Percentiles rank a stretch among this genome's conserved stretches.
Conservation (phyloP, 352 stramenopile species). For the Pythium insidiosum region DNA sequence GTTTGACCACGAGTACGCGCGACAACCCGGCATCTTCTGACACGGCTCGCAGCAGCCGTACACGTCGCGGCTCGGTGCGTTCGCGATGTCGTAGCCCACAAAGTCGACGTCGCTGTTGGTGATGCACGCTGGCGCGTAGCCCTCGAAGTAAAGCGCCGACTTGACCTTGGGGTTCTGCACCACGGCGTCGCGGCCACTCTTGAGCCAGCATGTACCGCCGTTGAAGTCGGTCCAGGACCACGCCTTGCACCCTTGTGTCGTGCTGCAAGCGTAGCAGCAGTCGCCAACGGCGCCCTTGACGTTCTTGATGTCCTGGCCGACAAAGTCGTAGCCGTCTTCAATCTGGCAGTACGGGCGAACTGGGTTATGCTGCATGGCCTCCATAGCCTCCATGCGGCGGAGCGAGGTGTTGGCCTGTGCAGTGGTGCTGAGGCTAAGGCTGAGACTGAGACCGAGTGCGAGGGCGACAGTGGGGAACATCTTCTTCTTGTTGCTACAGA, state of each 20-base stretch:
- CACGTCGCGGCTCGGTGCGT: not conserved
- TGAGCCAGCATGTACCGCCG: slow-evolving; percentile 12
- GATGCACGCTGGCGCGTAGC: not conserved
- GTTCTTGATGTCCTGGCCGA: not conserved
- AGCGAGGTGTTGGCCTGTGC: no score
- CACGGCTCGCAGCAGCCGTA: slow-evolving; percentile 9
- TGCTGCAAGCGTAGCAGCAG: not conserved
- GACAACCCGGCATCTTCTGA: slow-evolving; percentile 1
- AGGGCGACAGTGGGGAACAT: no score
- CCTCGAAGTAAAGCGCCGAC: no score
- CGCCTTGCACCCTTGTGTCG: not conserved
- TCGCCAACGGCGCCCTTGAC: not conserved
- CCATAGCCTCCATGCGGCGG: no score
- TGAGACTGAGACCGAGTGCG: no score
- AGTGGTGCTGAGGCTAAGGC: no score
- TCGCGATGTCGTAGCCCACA: slow-evolving; percentile 17
- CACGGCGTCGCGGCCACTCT: no score
- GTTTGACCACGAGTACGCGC: slow-evolving; percentile 14
- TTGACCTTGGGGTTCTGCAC: no score
- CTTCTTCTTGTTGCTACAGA: no score
- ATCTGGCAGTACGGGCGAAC: no score
- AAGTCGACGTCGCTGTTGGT: slow-evolving; percentile 13
- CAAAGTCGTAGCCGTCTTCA: no score
- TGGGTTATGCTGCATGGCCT: no score
- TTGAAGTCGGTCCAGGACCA: slow-evolving; percentile 6